Evolutionary conservation across 2,329 filamentous ascomycete species (phyloP), one percentile per base, ranked within the genome.

Genomic region (Calonectria pseudoturangicola): DNA sequence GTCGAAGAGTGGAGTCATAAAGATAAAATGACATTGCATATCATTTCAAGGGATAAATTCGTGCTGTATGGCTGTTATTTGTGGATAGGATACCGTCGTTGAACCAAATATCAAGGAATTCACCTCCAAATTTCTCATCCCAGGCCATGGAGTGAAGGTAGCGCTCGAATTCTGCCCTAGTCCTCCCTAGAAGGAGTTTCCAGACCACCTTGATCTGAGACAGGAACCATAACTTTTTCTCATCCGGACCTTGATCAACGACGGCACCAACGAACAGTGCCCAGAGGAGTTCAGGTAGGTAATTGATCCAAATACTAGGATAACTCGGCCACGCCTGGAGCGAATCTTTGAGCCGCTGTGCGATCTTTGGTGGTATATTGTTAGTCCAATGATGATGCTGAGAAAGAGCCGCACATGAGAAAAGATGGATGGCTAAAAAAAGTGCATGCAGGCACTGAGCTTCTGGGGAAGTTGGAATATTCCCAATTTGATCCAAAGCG

Each of bases 251-350:
- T 12, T 43, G 21, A 15, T 25, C 25, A 18, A 51, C 36, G 16
- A 45, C 33, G 8, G 66, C 21, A 13, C 66, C 56, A 27, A 69
- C 25, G n/a, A 63, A 69, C 4, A 69, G 33, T 33, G 50, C 56
- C 66, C 66, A 69, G 4, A 69, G 18, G 18, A 69, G 33, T 15
- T 64, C 56, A 5, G 66, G 66, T 4, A 69, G 21, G 43, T 69
- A 43, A 27, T 51, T 25, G 3, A 7, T 25, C 56, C 66, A 63
- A 48, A 50, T 63, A 18, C n/a, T 18, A 10, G 43, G 62, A 43
- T 68, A 28, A 0, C 10, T 39, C 16, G 30, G 25, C 28, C 41
- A 30, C 2, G 54, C 27, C 30, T 7, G 8, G 25, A 69, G 47
- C 7, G 45, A 69, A 1, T 30, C 33, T 27, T 27, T 18, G n/a